Conservation (phyloP, 768 basidiomycete species). For the Lanmaoa pseudosensibilis region DNA sequence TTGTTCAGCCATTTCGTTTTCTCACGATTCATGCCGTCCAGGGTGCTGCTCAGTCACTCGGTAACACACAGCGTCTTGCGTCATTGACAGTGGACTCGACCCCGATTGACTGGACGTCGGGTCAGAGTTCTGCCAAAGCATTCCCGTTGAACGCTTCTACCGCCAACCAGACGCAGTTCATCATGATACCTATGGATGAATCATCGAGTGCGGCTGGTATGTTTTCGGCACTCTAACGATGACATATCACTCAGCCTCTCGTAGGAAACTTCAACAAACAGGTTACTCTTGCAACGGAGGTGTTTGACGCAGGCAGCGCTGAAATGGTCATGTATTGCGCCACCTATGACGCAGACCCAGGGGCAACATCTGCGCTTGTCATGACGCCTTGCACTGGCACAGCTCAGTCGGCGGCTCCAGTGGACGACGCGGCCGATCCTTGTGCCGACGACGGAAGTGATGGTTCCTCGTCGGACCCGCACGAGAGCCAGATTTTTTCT, state of each 20-base stretch:
- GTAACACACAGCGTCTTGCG: slow-evolving; percentile 16
- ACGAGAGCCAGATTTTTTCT: slow-evolving; percentile 59
- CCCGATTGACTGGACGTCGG: slow-evolving; percentile 30
- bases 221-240: not conserved
- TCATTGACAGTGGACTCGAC: slow-evolving; percentile 24
- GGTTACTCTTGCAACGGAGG: slow-evolving; percentile 46
- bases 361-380: slow-evolving; percentile 48
- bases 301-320: slow-evolving; percentile 41
- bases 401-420: not conserved
- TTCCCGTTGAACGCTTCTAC: slow-evolving; percentile 52
- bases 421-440: slow-evolving; percentile 2
- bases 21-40: slow-evolving; percentile 1
- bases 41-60: slow-evolving; percentile 4
- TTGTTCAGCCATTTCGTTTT: slow-evolving; percentile 3
- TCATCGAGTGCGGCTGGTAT: slow-evolving; percentile 11
- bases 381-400: slow-evolving; percentile 49
- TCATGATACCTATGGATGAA: slow-evolving; percentile 33
- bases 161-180: slow-evolving; percentile 45
- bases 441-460: slow-evolving; percentile 7
- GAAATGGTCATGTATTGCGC: slow-evolving; percentile 50
- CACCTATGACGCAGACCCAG: slow-evolving; percentile 58
- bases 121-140: slow-evolving; percentile 26
- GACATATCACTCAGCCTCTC: slow-evolving; percentile 3
- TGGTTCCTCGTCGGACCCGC: slow-evolving; percentile 12
- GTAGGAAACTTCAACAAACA: slow-evolving; percentile 18